A percentile compares a stretch with the other conserved stretches of the same genome.
Conservation (phyloP, 2,329 filamentous ascomycete genomes). For the Ophiostoma australiae region DNA sequence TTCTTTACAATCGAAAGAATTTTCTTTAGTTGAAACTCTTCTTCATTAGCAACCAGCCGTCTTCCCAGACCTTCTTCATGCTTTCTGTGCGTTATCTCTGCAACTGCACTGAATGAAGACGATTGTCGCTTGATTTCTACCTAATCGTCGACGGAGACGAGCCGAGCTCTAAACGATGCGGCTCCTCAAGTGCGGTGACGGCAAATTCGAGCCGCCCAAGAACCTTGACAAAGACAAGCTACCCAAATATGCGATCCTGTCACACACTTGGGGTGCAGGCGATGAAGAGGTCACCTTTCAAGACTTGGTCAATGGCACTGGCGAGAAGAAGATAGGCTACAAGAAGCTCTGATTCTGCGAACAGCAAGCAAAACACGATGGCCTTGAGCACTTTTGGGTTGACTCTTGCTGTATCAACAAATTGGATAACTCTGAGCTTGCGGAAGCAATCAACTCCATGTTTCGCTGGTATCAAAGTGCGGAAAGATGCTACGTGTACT, state of each 20-base stretch:
- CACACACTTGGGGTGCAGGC: constrained; percentile 8
- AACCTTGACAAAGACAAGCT: neutral
- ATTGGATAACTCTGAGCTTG: neutral
- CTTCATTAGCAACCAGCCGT: too few relatives aligned
- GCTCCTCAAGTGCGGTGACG: neutral
- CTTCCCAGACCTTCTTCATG: too few relatives aligned
- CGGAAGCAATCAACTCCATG: constrained; percentile 1
- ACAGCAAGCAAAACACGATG: neutral
- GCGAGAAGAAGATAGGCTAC: neutral
- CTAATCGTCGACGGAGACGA: neutral
- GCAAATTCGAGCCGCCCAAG: neutral
- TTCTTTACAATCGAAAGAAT: too few relatives aligned
- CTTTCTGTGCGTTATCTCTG: too few relatives aligned
- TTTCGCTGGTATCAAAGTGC: neutral
- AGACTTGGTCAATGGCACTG: neutral
- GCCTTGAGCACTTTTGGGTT: neutral
- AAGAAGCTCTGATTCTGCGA: neutral
- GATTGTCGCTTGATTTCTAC: too few relatives aligned
- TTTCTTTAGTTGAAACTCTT: too few relatives aligned
- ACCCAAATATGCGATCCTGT: neutral
- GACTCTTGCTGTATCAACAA: neutral
- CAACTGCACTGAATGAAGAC: too few relatives aligned
- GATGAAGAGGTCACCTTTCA: constrained; percentile 20
- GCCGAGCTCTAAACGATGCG: neutral
- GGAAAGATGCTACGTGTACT: neutral